Percentiles rank a stretch among this genome's conserved stretches.
Conservation (phyloP, 345 rosid species). For the Eucalyptus regnans region DNA sequence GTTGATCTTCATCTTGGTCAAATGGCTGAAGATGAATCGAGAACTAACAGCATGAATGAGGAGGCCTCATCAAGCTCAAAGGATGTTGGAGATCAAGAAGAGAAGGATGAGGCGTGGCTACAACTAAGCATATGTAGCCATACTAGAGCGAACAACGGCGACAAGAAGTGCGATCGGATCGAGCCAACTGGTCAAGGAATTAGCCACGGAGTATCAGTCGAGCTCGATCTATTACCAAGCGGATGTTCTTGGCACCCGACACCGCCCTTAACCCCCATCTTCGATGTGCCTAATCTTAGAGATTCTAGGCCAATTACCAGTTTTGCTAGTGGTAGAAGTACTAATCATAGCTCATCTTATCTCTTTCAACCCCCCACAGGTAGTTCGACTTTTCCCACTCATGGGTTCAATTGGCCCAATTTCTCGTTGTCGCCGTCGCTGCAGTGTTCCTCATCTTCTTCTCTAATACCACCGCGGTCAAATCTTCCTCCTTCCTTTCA, state of each 20-base stretch:
- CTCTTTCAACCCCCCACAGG: not conserved
- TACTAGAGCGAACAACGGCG: not conserved
- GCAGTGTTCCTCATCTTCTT: conserved; percentile 17
- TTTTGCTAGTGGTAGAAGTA: not conserved
- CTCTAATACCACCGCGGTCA: conserved; percentile 41
- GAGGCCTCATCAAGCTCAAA: conserved; percentile 37
- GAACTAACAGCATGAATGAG: conserved; percentile 30
- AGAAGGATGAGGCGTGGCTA: conserved; percentile 54
- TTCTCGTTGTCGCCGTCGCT: not conserved
- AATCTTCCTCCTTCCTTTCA: conserved; percentile 47
- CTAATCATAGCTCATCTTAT: not conserved
- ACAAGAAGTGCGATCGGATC: not conserved
- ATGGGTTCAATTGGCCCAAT: not conserved
- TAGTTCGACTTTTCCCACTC: not conserved
- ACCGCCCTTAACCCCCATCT: not conserved
- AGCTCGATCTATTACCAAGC: conserved; percentile 52
- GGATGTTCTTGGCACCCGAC: not conserved
- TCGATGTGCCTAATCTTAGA: not conserved
- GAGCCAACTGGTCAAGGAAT: not conserved
- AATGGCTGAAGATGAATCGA: conserved; percentile 83
- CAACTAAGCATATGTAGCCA: conserved; percentile 50
- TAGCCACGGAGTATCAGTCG: conserved; percentile 23
- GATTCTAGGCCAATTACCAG: not conserved
- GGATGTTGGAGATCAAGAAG: conserved; percentile 9
- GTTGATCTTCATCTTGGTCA: conserved; percentile 18